phyloP scores from a whole-genome alignment of 805 yeast species.

The Candida nitratophila region DNA sequence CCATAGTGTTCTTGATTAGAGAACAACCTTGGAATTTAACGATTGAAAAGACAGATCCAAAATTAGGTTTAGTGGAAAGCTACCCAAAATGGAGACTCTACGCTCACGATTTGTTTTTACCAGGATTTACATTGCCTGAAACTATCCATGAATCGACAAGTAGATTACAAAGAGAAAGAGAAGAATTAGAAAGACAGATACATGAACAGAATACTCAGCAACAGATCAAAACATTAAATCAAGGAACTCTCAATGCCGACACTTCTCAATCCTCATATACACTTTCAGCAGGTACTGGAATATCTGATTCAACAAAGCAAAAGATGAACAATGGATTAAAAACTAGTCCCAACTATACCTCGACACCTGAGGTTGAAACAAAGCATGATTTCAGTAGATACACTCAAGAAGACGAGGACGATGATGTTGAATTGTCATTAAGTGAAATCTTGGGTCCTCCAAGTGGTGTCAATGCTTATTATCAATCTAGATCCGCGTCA shows the following conservation, averaged over 20 bases:
- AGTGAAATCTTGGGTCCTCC: slow-evolving; percentile 1
- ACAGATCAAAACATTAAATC: background rate
- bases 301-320: background rate
- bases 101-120: slow-evolving; percentile 15
- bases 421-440: background rate
- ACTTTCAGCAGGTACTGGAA: background rate
- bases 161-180: background rate
- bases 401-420: background rate
- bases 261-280: background rate
- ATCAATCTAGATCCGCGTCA: background rate
- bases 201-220: too few species aligned
- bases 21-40: slow-evolving; percentile 68
- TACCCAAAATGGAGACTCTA: slow-evolving; percentile 17
- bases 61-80: slow-evolving; percentile 2
- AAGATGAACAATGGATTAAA: background rate
- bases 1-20: slow-evolving; percentile 65
- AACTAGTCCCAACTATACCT: background rate
- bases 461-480: background rate
- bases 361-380: background rate
- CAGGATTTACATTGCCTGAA: slow-evolving; percentile 16
- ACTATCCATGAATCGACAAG: background rate
- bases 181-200: background rate
- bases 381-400: background rate
- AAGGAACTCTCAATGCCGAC: too few species aligned
- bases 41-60: slow-evolving; percentile 13